Evolutionary conservation across 352 stramenopile species (phyloP), one percentile per base, ranked within the genome.

Genomic region (Aphanomyces cochlioides): DNA sequence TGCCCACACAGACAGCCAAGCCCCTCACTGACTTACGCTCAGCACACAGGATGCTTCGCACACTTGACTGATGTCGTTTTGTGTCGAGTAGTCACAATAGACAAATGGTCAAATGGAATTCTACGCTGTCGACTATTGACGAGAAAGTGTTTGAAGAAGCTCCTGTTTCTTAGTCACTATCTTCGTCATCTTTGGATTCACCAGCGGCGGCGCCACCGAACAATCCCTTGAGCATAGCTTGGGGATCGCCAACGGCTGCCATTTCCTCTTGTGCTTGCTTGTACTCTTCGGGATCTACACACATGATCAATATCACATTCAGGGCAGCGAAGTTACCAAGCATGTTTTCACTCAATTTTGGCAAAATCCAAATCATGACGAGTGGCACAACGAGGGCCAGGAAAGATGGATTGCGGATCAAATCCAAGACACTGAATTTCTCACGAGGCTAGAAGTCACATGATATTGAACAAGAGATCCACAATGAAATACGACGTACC

Each of bases 231-330:
- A 94, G 75, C 50, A 94, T 71, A 36, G 83, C 77, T 38, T 81
- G 80, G 8, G 86, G 86, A 69, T 94, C 83, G 15, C 15, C 50
- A 45, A 87, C 74, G 10, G 83, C 79, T 21, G 83, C 86, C 68
- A 94, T 89, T 56, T 94, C 86, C 65, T 92, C 86, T 67, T 94
- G 86, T 7, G 84, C 86, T 68, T 92, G 90, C 77, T 94, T 94
- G 77, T 90, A 88, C 60, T 94, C 86, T 48, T 94, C 86, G 0
- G 86, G 86, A 64, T 94, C 86, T 92, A 54, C n/a, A 65, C 21
- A 45, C 13, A 50, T 39, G 28, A 57, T 7, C 21, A 21, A 19
- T 3, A 69, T 34, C n/a, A 12, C 50, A 19, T 50, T 8, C 47
- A n/a, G 28, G 34, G n/a, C 3, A 4, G 54, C 8, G 56, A 50